Percentiles rank a stretch among this genome's conserved stretches.
These are phyloP conservation scores for Phytophthora vignae DNA, from an alignment of 352 stramenopile genomes.

Conservation along the genomic window DNA sequence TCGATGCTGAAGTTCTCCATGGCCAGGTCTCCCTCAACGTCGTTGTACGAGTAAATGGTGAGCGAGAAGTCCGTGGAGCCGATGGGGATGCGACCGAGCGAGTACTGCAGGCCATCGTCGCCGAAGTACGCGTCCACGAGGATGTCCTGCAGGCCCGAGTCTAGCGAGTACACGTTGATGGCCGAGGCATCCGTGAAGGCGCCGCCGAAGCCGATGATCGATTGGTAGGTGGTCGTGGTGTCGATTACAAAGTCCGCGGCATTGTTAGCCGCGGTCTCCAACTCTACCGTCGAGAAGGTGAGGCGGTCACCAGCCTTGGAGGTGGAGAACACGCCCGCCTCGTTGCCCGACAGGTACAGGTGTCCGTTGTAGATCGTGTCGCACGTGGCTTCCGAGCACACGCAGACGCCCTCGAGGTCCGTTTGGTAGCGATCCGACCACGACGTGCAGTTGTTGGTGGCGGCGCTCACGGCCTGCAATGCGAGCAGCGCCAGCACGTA, in stretches of 20 bases:
- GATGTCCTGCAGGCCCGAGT: conserved; percentile 60
- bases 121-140: conserved; percentile 86
- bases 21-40: conserved; percentile 76
- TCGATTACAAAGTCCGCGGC: conserved; percentile 59
- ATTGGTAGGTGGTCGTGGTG: conserved; percentile 64
- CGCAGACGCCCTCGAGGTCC: conserved; percentile 58
- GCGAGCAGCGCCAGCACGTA: conserved; percentile 31
- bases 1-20: conserved; percentile 87
- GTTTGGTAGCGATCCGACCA: conserved; percentile 56
- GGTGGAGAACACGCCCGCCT: conserved; percentile 62
- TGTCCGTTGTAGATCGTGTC: conserved; percentile 66
- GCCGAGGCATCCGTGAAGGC: conserved; percentile 90
- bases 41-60: conserved; percentile 89
- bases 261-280: conserved; percentile 24
- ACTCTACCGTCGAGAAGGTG: conserved; percentile 45
- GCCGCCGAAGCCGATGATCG: conserved; percentile 90
- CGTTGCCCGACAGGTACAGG: conserved; percentile 38
- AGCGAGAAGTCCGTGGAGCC: conserved; percentile 89
- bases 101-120: conserved; percentile 85
- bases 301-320: conserved; percentile 59
- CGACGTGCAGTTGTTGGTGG: conserved; percentile 44
- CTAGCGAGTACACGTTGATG: conserved; percentile 82
- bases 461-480: conserved; percentile 10
- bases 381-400: conserved; percentile 59
- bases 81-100: conserved; percentile 85